Evolutionary conservation across 345 rosid genomes (phyloP).

Genomic region (Hibiscus mutabilis): DNA sequence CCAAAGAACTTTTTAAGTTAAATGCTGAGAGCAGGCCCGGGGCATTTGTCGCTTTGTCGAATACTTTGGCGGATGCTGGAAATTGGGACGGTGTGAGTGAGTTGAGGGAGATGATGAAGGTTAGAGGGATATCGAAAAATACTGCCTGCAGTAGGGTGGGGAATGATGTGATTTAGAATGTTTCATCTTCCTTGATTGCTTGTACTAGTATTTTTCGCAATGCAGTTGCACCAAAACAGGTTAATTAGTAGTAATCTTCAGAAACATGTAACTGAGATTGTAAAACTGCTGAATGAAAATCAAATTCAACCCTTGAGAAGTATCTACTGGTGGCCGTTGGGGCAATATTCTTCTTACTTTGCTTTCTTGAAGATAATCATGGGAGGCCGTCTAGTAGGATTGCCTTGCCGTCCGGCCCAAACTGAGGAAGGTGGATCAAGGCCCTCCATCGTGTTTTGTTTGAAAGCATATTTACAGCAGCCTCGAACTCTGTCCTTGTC

Average conservation of each 20-base stretch:
- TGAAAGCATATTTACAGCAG: background rate
- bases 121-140: constrained; percentile 50
- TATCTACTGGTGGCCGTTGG: too few species aligned
- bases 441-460: background rate
- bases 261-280: background rate
- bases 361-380: too few species aligned
- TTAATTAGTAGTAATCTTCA: background rate
- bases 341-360: too few species aligned
- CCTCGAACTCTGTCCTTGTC: background rate
- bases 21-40: constrained; percentile 61
- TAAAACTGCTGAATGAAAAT: background rate
- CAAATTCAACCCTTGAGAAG: background rate
- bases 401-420: background rate
- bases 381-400: too few species aligned
- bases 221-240: too few species aligned
- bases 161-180: constrained; percentile 23
- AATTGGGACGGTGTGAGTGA: too few species aligned
- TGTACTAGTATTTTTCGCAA: background rate
- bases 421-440: background rate
- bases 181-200: constrained; percentile 2
- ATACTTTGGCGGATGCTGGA: constrained; percentile 72
- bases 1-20: constrained; percentile 64
- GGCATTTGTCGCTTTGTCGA: constrained; percentile 77
- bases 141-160: constrained; percentile 75
- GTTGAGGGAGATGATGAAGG: constrained; percentile 40